Evolutionary conservation across 805 yeast species (phyloP).

Genomic region (Kazachstania viticola): DNA sequence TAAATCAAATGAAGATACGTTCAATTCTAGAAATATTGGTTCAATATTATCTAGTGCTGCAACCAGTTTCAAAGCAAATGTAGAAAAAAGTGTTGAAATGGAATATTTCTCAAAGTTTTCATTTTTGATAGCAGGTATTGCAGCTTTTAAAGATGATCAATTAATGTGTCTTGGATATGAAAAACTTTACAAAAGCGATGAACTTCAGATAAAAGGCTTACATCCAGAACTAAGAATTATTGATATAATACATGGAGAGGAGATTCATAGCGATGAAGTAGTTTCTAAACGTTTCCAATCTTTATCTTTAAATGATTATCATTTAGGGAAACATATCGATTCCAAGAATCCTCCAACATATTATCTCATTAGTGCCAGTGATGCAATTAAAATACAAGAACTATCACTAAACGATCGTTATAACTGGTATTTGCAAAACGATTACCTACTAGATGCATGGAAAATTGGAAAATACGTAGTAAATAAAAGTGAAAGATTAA

Average conservation of each 20-base stretch:
- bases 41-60: conserved; percentile 30
- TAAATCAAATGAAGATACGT: neutral
- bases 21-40: conserved; percentile 11
- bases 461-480: conserved; percentile 51
- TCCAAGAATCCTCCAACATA: conserved; percentile 30
- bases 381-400: conserved; percentile 66
- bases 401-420: conserved; percentile 59
- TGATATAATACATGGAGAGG: conserved; percentile 55
- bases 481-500: conserved; percentile 37
- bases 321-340: conserved; percentile 44
- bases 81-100: conserved; percentile 31
- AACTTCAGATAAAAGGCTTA: conserved; percentile 20
- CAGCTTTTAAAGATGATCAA: conserved; percentile 62
- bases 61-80: conserved; percentile 36
- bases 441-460: conserved; percentile 64
- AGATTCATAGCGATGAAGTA: conserved; percentile 68
- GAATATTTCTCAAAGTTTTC: conserved; percentile 31
- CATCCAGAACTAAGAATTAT: conserved; percentile 71
- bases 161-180: conserved; percentile 33
- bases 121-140: conserved; percentile 59
- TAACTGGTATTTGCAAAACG: conserved; percentile 55
- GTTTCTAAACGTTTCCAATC: conserved; percentile 44
- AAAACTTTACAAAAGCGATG: conserved; percentile 17
- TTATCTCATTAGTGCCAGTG: conserved; percentile 68
- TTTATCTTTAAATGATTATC: conserved; percentile 73